phyloP scores from a whole-genome alignment of 371 early-diverging fungal species.

The Mucor velutinosus region DNA sequence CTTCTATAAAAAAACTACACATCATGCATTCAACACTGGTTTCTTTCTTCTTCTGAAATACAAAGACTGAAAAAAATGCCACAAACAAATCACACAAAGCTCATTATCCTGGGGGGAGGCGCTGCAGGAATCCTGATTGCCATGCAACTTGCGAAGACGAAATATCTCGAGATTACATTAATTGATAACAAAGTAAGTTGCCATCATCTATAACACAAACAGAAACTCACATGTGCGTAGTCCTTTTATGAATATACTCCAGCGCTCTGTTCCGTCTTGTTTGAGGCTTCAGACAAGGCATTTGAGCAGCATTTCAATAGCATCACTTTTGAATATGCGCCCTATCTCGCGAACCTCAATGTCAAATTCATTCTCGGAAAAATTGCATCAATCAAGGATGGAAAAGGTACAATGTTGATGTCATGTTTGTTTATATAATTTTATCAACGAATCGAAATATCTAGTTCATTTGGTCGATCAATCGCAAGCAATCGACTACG shows the following conservation, averaged over 20 bases:
- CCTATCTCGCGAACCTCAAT: constrained; percentile 5
- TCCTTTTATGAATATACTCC: constrained; percentile 49
- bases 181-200: constrained; percentile 40
- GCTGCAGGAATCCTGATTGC: constrained; percentile 40
- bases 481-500: constrained; percentile 19
- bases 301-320: constrained; percentile 28
- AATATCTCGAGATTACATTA: constrained; percentile 34
- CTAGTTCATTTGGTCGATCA: not conserved
- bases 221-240: constrained; percentile 8
- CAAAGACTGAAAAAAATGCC: not conserved
- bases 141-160: constrained; percentile 23
- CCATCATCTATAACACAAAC: not conserved
- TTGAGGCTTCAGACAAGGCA: constrained; percentile 24
- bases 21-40: not conserved
- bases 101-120: constrained; percentile 43
- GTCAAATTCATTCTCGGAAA: constrained; percentile 31
- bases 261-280: constrained; percentile 36
- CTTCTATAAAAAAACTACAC: not conserved
- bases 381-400: constrained; percentile 22
- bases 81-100: constrained; percentile 4
- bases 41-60: not conserved
- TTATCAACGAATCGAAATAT: not conserved
- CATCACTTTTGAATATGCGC: constrained; percentile 29
- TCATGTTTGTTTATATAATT: not conserved
- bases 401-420: constrained; percentile 24